phyloP scores from a whole-genome alignment of 1,284 basidiomycete species.

The Cryptococcus amylolentus region DNA sequence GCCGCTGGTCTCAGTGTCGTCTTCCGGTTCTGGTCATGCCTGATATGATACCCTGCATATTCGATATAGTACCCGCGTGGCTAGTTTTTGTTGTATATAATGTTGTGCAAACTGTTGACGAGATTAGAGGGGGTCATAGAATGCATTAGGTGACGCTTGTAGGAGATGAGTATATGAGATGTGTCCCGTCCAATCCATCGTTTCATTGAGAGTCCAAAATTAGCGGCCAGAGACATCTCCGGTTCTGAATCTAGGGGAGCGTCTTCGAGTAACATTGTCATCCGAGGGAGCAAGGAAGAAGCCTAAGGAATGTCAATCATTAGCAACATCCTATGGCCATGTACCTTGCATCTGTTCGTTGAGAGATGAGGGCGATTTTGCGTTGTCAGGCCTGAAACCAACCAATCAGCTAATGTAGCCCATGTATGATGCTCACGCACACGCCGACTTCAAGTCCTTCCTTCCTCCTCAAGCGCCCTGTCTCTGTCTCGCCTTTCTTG shows the following conservation, averaged over 20 bases:
- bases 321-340: neutral
- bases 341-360: constrained; percentile 2
- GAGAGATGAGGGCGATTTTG: neutral
- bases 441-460: neutral
- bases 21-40: neutral
- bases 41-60: neutral
- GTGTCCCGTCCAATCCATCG: too few species aligned
- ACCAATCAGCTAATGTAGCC: neutral
- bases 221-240: neutral
- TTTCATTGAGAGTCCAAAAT: too few species aligned
- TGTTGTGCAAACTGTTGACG: neutral
- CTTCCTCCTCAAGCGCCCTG: too few species aligned
- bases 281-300: neutral
- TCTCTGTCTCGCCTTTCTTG: neutral
- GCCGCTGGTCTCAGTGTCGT: constrained; percentile 5
- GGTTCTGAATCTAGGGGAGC: constrained; percentile 7
- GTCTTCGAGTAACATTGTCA: constrained; percentile 1
- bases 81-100: neutral
- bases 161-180: too few species aligned
- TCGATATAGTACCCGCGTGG: neutral
- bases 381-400: neutral
- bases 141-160: neutral
- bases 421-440: neutral
- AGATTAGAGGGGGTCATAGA: neutral
- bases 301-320: neutral